These are phyloP conservation scores for Nitzschia sp. DNA, from an alignment of 108 stramenopile species.

Conservation along the genomic window DNA sequence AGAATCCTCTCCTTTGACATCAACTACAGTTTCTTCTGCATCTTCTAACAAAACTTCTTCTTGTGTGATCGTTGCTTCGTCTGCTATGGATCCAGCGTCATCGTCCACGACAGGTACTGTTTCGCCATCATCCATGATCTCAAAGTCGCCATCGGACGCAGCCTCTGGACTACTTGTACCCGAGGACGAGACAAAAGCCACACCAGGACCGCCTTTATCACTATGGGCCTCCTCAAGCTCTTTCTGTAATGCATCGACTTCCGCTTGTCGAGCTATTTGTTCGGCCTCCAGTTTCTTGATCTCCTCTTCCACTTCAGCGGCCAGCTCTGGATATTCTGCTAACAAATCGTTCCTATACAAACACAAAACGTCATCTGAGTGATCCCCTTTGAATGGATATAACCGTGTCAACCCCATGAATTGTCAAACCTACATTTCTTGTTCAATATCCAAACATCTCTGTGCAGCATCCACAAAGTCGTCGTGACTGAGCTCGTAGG, in stretches of 20 bases:
- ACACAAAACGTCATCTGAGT: background rate
- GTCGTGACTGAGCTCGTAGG: conserved; percentile 48
- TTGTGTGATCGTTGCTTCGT: conserved; percentile 27
- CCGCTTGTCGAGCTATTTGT: conserved; percentile 28
- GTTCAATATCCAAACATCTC: conserved; percentile 77
- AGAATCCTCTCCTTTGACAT: conserved; percentile 5
- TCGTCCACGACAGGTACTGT: background rate
- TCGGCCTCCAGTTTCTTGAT: conserved; percentile 65
- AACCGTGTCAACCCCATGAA: background rate
- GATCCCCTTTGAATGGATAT: background rate
- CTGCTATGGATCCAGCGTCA: background rate
- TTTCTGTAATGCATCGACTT: conserved; percentile 38
- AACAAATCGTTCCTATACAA: conserved; percentile 64
- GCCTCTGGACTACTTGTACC: background rate
- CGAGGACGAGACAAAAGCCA: conserved; percentile 20
- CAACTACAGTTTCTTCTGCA: background rate
- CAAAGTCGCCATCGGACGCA: background rate
- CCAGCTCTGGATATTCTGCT: conserved; percentile 66
- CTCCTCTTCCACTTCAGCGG: conserved; percentile 68
- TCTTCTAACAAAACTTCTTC: conserved; percentile 1
- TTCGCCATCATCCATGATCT: conserved; percentile 1
- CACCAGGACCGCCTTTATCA: conserved; percentile 1
- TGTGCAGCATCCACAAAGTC: conserved; percentile 83
- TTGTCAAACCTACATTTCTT: conserved; percentile 61
- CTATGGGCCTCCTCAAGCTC: conserved; percentile 26